A percentile compares a stretch with the other conserved stretches of the same genome.
Evolutionary conservation across 2,329 filamentous ascomycete genomes (phyloP).

Genomic region (Botrytis squamosa): DNA sequence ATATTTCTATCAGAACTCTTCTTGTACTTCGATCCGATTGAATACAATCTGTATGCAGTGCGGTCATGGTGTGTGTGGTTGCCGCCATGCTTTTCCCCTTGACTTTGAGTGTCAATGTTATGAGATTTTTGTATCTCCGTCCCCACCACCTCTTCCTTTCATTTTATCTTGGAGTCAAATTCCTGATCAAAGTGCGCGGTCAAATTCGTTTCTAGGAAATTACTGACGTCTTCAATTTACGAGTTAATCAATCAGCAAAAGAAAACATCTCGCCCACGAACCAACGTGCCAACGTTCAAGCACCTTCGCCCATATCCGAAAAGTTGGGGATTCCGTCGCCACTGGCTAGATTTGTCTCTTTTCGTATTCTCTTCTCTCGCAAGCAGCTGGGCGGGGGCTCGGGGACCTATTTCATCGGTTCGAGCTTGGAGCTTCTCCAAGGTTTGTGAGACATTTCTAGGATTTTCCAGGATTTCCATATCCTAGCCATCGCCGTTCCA

Average conservation of each 20-base stretch:
- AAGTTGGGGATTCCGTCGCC: background rate
- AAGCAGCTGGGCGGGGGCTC: background rate
- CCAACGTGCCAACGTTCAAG: background rate
- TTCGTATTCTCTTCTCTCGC: slow-evolving; percentile 7
- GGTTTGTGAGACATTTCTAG: slow-evolving; percentile 16
- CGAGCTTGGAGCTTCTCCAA: background rate
- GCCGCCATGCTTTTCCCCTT: background rate
- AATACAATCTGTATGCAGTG: background rate
- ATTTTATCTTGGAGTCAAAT: background rate
- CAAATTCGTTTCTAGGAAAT: background rate
- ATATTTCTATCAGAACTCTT: background rate
- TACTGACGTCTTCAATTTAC: background rate
- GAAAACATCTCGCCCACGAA: background rate
- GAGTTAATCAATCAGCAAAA: background rate
- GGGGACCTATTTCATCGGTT: background rate
- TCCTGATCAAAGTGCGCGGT: background rate
- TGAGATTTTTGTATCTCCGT: background rate
- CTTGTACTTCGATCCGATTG: background rate
- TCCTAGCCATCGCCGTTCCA: slow-evolving; percentile 15
- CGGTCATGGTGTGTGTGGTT: background rate
- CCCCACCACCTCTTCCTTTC: background rate
- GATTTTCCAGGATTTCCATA: slow-evolving; percentile 1
- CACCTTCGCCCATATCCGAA: background rate
- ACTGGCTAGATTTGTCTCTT: background rate
- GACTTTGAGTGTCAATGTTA: background rate